Percentiles rank a stretch among this genome's conserved stretches.
Conservation (phyloP, 164 flowering plant species). For the Malania oleifera region DNA sequence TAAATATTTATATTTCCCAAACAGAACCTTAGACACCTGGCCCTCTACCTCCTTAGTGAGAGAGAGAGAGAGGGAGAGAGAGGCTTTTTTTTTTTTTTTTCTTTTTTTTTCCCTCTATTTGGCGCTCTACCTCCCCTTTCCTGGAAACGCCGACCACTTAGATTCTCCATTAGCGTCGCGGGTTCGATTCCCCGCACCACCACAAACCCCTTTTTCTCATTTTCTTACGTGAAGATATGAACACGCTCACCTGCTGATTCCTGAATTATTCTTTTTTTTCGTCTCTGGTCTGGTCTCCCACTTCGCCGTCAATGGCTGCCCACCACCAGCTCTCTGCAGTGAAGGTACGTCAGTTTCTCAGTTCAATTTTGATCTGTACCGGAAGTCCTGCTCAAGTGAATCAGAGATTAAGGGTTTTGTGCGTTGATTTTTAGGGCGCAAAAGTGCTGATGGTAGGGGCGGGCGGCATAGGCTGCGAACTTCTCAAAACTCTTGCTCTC, state of each 20-base stretch:
- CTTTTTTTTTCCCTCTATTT: too few relatives aligned
- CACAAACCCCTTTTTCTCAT: background rate
- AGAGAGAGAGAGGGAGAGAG: too few relatives aligned
- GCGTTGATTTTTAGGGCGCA: constrained; percentile 45
- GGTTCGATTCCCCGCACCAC: background rate
- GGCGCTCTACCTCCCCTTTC: too few relatives aligned
- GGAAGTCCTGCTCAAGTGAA: constrained; percentile 3
- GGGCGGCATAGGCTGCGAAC: constrained; percentile 97
- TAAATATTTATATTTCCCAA: too few relatives aligned
- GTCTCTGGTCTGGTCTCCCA: too few relatives aligned
- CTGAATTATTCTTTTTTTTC: too few relatives aligned
- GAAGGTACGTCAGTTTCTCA: constrained; percentile 32
- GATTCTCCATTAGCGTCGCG: too few relatives aligned
- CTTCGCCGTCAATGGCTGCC: constrained; percentile 36
- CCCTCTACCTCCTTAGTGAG: too few relatives aligned
- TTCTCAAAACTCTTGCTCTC: constrained; percentile 90
- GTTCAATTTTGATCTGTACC: background rate
- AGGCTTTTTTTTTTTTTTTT: too few relatives aligned
- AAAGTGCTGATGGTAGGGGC: constrained; percentile 98
- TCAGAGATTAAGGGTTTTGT: constrained; percentile 1
- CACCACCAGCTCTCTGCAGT: constrained; percentile 37
- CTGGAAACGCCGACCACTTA: too few relatives aligned
- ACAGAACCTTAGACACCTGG: too few relatives aligned
- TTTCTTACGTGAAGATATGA: too few relatives aligned
- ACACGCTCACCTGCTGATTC: background rate